Percentiles rank a stretch among this genome's conserved stretches.
These are phyloP conservation scores for Diaporthe nobilis DNA, from an alignment of 2,329 filamentous ascomycete genomes.

Conservation along the genomic window DNA sequence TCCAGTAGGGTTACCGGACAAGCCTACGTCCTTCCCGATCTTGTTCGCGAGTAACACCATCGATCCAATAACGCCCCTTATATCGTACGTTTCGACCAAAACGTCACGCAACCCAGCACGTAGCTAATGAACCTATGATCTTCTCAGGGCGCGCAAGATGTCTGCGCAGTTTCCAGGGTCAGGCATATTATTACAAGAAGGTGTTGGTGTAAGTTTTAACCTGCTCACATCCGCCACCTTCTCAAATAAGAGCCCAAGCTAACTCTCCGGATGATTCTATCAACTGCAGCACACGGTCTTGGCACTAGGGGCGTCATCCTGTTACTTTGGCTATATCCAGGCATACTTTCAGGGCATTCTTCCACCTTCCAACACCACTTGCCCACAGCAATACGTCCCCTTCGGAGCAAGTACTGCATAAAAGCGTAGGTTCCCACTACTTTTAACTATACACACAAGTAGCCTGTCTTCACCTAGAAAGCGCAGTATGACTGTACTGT, in stretches of 20 bases:
- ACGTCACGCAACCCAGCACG: not conserved
- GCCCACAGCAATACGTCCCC: conserved; percentile 4
- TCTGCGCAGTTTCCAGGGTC: not conserved
- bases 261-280: not conserved
- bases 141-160: not conserved
- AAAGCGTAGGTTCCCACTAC: not conserved
- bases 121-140: conserved; percentile 3
- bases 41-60: not conserved
- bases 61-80: not conserved
- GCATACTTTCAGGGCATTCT: not conserved
- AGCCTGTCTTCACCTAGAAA: not conserved
- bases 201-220: not conserved
- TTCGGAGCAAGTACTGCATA: not conserved
- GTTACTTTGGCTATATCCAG: conserved; percentile 2
- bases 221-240: not conserved
- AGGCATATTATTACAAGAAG: not conserved
- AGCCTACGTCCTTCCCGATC: conserved; percentile 2
- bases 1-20: conserved; percentile 3
- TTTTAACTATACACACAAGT: not conserved
- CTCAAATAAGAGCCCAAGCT: not conserved
- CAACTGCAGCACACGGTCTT: not conserved
- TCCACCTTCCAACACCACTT: conserved; percentile 2
- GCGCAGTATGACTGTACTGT: no score
- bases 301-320: not conserved
- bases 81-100: conserved; percentile 5